Base-by-base conservation (phyloP, 768 basidiomycete species). In the Tulasnella sp. region DNA sequence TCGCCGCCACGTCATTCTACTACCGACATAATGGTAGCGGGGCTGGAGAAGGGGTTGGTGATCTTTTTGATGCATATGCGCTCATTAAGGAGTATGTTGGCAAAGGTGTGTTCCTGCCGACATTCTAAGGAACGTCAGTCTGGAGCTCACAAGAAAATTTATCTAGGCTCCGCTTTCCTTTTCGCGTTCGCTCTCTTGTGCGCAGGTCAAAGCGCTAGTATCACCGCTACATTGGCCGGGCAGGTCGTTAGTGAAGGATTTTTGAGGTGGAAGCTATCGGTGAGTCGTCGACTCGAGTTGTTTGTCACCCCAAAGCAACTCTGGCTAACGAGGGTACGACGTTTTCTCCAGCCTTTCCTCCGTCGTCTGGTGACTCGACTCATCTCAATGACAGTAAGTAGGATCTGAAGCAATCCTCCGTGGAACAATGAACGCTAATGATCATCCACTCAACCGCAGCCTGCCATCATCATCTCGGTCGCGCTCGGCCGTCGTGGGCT, bases 241-340 rank as follows among this genome's bases (percentile, higher is more conserved):
- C 86, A 87, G 79, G 83, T 87, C 46, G 84, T 87, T 48, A 82
- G 82, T n/a, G 87, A 87, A 75, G 86, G 86, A 0, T 84, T 85
- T 76, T 83, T 86, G 79, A 81, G 84, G n/a, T 87, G 86, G 85
- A 81, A 82, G 55, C 85, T 86, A 6, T 83, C 83, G 46, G 74
- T 75, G 15, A 75, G 73, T 23, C 0, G 15, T 5, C 39, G 13
- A 15, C 7, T 42, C 3, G 42, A 42, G 42, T 42, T 23, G 32
- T 3, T 70, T 6, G 0, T 29, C n/a, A n/a, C 32, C 32, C 3
- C 15, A 16, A 70, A 70, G 3, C 39, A 1, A 2, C 13, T 18
- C 39, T 5, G 51, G n/a, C 46, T 55, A 11, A 55, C 16, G 23
- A 26, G 42, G 13, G 13, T 7, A 35, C 51, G 16, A 18, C 32